Base-by-base conservation (phyloP, 768 basidiomycete species). In the Mycena filopes region DNA sequence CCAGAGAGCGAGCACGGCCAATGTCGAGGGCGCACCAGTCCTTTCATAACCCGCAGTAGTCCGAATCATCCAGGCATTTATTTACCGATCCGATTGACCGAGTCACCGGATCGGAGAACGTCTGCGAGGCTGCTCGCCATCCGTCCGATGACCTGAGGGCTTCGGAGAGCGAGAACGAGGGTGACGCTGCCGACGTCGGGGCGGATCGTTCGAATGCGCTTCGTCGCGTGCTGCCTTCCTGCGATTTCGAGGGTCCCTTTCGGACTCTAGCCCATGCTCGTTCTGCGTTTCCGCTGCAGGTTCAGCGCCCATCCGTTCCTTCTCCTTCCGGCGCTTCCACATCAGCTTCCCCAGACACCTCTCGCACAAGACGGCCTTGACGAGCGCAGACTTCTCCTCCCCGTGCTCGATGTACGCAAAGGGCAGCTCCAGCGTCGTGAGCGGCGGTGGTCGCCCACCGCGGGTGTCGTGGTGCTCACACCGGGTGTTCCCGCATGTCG, bases 331-430 rank as follows among this genome's bases (percentile, higher is more conserved):
- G 70, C 89, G 81, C 75, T 94, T 95, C 88, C 91, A 95, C 87
- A 91, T 88, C 71, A 99, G 79, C 82, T 97, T 98, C 75, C 86
- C 87, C 51, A 87, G 78, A 72, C 97, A 98, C 70, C 81, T 84
- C 29, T 81, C 77, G 74, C 97, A 99, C 33, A 98, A 78, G 2
- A 94, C 94, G 3, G 96, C 87, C 75, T 99, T 99, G 51, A 99
- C 97, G 15, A 99, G 80, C 0, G 95, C 94, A 54, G 86, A 86
- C 77, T 93, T 96, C 50, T 72, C 76, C 69, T 88, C 85, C 2
- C 91, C 93, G 15, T 86, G 87, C 73, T 99, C 97, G 23, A 84
- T 79, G 76, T 99, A 98, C 10, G 87, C 85, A 72, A 99, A 99
- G 0, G 96, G 96, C 2, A 98, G 82, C 76, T 98, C 96, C 46